Percentiles rank a stretch among this genome's conserved stretches.
These are phyloP conservation scores for Pluteus cervinus DNA, from an alignment of 768 basidiomycete species.

Conservation along the genomic window DNA sequence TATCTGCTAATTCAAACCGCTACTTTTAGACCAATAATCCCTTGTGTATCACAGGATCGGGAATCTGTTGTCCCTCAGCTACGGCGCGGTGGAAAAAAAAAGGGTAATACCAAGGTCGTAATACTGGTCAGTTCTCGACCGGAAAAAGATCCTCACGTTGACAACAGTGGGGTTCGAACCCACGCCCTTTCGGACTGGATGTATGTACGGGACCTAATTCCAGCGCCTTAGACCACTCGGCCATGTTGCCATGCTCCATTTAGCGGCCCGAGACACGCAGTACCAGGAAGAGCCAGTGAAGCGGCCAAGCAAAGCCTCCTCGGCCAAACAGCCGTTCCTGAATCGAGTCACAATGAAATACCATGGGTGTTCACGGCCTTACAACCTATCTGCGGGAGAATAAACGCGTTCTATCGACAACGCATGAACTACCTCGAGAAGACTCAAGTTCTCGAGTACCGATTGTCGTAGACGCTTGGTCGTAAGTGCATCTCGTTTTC, in stretches of 20 bases:
- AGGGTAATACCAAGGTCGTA: no score
- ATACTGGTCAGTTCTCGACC: no score
- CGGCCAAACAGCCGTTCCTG: not conserved
- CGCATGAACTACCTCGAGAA: constrained; percentile 16
- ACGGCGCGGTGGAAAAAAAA: no score
- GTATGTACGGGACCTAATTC: constrained; percentile 34
- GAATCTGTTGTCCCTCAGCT: no score
- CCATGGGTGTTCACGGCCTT: constrained; percentile 50
- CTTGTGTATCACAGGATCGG: no score
- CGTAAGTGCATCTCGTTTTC: constrained; percentile 48
- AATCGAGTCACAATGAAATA: not conserved
- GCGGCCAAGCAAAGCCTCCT: not conserved
- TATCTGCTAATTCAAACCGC: no score
- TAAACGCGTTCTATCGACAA: constrained; percentile 32
- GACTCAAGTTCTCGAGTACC: constrained; percentile 26
- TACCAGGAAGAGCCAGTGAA: not conserved
- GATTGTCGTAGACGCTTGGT: constrained; percentile 81
- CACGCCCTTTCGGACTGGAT: constrained; percentile 38
- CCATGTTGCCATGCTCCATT: no score
- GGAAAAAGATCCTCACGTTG: no score
- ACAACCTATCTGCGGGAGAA: constrained; percentile 48
- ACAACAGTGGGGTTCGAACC: constrained; percentile 43
- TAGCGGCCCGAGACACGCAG: constrained; percentile 9
- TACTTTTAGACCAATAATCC: no score
- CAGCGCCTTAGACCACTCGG: constrained; percentile 60